phyloP scores from a whole-genome alignment of 1,284 basidiomycete species.

The Pseudozyma flocculosa region DNA sequence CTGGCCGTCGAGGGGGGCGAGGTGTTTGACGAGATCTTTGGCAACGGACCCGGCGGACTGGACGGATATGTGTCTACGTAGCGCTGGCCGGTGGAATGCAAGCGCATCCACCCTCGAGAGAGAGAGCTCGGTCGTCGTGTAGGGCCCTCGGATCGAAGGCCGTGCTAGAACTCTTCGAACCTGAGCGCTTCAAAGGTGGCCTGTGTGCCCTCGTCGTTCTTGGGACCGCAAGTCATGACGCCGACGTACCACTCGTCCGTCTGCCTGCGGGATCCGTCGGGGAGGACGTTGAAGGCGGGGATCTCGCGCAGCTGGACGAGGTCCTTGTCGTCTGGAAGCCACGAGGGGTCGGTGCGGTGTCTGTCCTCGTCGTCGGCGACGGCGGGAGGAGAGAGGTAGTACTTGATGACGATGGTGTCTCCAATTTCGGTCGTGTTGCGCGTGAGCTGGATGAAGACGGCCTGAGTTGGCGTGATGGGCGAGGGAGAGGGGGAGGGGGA shows the following conservation, averaged over 20 bases:
- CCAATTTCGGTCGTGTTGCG: background rate
- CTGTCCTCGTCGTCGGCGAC: no score
- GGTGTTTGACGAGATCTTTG: conserved; percentile 57
- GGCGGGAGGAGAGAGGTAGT: background rate
- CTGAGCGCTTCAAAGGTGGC: background rate
- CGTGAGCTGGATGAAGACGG: background rate
- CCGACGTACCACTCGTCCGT: background rate
- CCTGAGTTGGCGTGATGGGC: background rate
- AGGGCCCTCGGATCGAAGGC: no score
- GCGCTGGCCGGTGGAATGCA: background rate
- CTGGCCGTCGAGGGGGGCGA: conserved; percentile 47
- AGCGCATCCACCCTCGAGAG: no score
- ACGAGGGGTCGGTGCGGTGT: no score
- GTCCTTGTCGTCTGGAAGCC: background rate
- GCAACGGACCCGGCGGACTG: conserved; percentile 26
- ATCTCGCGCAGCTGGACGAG: background rate
- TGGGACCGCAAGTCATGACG: background rate
- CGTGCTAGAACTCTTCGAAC: background rate
- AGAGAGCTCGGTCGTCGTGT: no score
- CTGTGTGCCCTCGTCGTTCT: background rate
- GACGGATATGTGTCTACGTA: conserved; percentile 44
- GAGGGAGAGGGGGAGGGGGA: background rate
- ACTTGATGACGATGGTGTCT: background rate
- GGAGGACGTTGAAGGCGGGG: background rate
- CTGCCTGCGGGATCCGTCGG: background rate